Conservation (phyloP, 768 basidiomycete genomes). For the Suillus tomentosus region DNA sequence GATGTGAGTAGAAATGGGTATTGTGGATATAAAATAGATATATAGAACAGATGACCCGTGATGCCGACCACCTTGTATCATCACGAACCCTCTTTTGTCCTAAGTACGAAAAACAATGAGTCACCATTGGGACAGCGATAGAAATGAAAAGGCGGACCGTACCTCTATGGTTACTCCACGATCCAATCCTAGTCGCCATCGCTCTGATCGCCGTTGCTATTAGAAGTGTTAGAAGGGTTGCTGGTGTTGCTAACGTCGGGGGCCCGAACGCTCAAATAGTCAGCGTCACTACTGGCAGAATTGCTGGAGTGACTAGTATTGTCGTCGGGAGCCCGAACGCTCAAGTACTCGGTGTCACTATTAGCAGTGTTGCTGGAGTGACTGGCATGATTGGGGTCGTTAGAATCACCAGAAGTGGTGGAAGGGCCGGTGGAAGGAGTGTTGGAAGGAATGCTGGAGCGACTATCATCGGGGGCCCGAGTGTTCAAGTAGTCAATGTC, state of each 20-base stretch:
- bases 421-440: no score
- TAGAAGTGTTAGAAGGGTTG: not conserved
- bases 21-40: not conserved
- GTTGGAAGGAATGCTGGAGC: not conserved
- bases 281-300: no score
- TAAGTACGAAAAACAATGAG: no score
- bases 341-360: no score
- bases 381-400: no score
- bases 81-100: not conserved
- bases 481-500: no score
- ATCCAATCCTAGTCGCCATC: not conserved
- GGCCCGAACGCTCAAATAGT: no score
- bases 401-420: not conserved
- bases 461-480: not conserved
- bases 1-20: not conserved
- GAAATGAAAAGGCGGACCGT: no score
- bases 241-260: no score
- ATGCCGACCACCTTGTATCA: not conserved
- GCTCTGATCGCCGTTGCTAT: not conserved
- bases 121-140: no score
- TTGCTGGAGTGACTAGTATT: no score
- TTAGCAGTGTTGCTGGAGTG: not conserved
- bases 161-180: not conserved
- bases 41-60: not conserved
- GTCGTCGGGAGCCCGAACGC: no score